Base-by-base conservation (phyloP, 352 stramenopile genomes). In the Phytophthora megakarya region DNA sequence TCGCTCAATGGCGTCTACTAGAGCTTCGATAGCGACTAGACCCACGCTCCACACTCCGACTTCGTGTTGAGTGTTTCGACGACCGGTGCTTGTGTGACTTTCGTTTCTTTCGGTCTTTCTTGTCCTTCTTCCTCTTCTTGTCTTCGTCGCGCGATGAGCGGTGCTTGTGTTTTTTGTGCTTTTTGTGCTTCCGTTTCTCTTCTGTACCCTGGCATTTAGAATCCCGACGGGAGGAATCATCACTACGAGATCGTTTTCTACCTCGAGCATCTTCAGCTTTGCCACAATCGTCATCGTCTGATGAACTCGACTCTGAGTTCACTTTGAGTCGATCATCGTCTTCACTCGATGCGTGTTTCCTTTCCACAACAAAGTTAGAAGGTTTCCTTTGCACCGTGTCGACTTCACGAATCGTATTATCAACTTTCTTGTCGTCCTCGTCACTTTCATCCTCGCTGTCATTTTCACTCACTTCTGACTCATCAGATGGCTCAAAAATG, bases 401-500 rank as follows among this genome's bases (percentile, higher is more conserved):
- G 30, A 33, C 26, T 37, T 16, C 23, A 40, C 1, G 16, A 3
- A 33, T 15, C 19, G 42, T 23, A 28, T 61, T 54, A 15, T 21
- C 43, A 4, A 50, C 59, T 11, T 58, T 55, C 6, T 60, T 49
- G 12, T 55, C 51, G 16, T 75, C 61, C 16, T 63, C 56, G 2
- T 72, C 55, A n/a, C 53, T 49, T 38, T 76, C 63, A 2, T 80
- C 71, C 21, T 79, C 73, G 5, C 56, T 70, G 5, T 79, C 65
- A 18, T 87, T 73, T 26, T 89, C 71, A 54, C 74, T 84, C 6
- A 78, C 13, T 22, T 70, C 65, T 3, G 65, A 78, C 26, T 77
- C 84, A 44, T 93, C 86, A 2, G 82, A 89, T 1, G 80, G 81
- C 54, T 93, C 84, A 67, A 95, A 95, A 49, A 95, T 93, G 15